Evolutionary conservation across 192 early-diverging fungal genomes (phyloP).

Genomic region (Linnemannia elongata): DNA sequence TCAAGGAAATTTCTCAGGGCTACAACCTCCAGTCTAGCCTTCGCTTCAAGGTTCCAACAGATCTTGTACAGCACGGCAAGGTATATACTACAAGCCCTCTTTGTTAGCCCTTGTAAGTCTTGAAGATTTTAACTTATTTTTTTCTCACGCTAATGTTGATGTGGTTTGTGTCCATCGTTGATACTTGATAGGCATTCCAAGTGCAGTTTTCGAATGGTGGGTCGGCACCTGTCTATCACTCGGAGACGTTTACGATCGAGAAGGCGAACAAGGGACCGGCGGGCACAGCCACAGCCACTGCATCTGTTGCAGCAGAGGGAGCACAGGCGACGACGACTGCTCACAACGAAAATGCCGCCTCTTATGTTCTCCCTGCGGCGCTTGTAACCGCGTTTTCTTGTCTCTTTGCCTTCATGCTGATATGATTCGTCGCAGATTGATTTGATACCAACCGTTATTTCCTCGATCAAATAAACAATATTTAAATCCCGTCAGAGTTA

Average conservation of each 20-base stretch:
- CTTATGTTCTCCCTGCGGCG: constrained; percentile 33
- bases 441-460: background rate
- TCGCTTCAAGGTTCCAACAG: constrained; percentile 21
- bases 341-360: constrained; percentile 28
- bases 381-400: constrained; percentile 35
- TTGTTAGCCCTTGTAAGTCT: background rate
- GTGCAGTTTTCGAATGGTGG: constrained; percentile 37
- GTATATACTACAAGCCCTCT: background rate
- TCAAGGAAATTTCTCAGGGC: constrained; percentile 16
- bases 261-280: background rate
- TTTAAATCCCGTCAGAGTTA: background rate
- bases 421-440: constrained; percentile 5
- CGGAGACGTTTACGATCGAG: constrained; percentile 26
- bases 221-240: constrained; percentile 22
- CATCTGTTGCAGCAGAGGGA: background rate
- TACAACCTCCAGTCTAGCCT: constrained; percentile 6
- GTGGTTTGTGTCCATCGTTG: background rate
- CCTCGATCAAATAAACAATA: background rate
- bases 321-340: background rate
- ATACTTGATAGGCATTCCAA: constrained; percentile 24
- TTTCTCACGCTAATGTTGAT: background rate
- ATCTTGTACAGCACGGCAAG: constrained; percentile 43
- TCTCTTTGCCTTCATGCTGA: constrained; percentile 38
- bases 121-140: too few species aligned
- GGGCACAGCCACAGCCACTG: background rate